Percentiles rank a stretch among this genome's conserved stretches.
phyloP scores from a whole-genome alignment of 768 basidiomycete species.

The Rhizopogon salebrosus region DNA sequence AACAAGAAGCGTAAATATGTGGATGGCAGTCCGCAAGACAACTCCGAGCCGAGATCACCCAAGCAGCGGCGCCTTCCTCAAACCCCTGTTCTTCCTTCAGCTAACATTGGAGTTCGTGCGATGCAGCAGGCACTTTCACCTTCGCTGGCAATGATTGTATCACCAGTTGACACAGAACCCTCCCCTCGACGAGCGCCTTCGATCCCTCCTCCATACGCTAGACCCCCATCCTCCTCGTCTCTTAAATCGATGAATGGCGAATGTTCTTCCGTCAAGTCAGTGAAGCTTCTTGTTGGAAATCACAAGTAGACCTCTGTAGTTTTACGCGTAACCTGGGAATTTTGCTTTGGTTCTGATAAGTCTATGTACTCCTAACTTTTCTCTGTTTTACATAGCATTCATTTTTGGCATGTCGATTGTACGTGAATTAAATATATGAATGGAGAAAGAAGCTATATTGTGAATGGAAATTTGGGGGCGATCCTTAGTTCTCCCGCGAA shows the following conservation, averaged over 20 bases:
- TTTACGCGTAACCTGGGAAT: not conserved
- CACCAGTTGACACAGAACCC: constrained; percentile 27
- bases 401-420: constrained; percentile 2
- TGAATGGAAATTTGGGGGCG: not conserved
- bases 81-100: constrained; percentile 24
- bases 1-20: constrained; percentile 31
- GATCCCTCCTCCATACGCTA: constrained; percentile 12
- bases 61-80: constrained; percentile 31
- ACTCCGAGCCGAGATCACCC: constrained; percentile 21
- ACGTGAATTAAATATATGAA: constrained; percentile 1
- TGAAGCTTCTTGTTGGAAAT: constrained; percentile 27
- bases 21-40: constrained; percentile 24
- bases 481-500: constrained; percentile 2
- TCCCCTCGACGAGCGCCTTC: constrained; percentile 28
- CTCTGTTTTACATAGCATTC: not conserved
- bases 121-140: constrained; percentile 31
- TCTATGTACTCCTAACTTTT: not conserved
- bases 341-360: not conserved
- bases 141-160: constrained; percentile 31
- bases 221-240: constrained; percentile 11
- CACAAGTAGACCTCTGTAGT: constrained; percentile 16
- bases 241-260: constrained; percentile 12
- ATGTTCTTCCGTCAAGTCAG: constrained; percentile 24
- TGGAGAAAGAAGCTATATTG: not conserved
- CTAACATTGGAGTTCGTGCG: constrained; percentile 21